Evolutionary conservation across 371 early-diverging fungal genomes (phyloP).

Genomic region (Capillidium heterosporum): DNA sequence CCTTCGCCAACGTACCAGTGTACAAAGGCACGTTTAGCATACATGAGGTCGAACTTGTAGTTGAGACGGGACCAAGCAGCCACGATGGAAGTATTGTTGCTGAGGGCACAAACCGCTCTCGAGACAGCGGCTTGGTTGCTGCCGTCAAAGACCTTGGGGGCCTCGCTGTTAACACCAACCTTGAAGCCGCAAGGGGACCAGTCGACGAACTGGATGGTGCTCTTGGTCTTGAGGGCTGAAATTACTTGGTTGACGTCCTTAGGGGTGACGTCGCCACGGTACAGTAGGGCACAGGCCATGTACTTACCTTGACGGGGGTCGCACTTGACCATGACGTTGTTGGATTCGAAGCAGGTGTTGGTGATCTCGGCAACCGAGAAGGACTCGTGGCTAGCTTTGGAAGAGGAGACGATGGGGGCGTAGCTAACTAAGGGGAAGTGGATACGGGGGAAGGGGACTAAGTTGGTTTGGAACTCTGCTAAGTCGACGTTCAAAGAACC

Average conservation of each 20-base stretch:
- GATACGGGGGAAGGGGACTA: slow-evolving; percentile 94
- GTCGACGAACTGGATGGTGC: slow-evolving; percentile 89
- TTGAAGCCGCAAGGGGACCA: slow-evolving; percentile 99
- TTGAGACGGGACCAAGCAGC: slow-evolving; percentile 94
- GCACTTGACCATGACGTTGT: slow-evolving; percentile 94
- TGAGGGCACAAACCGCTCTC: slow-evolving; percentile 58
- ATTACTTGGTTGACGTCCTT: slow-evolving; percentile 81
- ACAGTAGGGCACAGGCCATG: slow-evolving; percentile 89
- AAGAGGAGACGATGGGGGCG: slow-evolving; percentile 79
- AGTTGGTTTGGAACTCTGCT: slow-evolving; percentile 94
- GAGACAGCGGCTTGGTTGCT: slow-evolving; percentile 84
- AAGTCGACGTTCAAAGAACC: slow-evolving; percentile 94
- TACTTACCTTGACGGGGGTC: slow-evolving; percentile 88
- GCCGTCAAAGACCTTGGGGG: slow-evolving; percentile 76
- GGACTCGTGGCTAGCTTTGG: slow-evolving; percentile 85
- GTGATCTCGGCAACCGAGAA: slow-evolving; percentile 80
- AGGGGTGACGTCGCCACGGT: slow-evolving; percentile 81
- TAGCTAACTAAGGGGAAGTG: slow-evolving; percentile 96
- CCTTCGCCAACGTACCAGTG: slow-evolving; percentile 99
- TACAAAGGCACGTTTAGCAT: slow-evolving; percentile 95
- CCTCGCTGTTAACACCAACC: slow-evolving; percentile 87
- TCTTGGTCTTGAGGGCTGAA: slow-evolving; percentile 75
- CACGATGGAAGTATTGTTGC: slow-evolving; percentile 92
- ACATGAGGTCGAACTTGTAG: slow-evolving; percentile 94
- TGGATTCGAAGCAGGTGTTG: slow-evolving; percentile 81